Evolutionary conservation across 371 early-diverging fungal species (phyloP).

Genomic region (Rhizopus delemar): DNA sequence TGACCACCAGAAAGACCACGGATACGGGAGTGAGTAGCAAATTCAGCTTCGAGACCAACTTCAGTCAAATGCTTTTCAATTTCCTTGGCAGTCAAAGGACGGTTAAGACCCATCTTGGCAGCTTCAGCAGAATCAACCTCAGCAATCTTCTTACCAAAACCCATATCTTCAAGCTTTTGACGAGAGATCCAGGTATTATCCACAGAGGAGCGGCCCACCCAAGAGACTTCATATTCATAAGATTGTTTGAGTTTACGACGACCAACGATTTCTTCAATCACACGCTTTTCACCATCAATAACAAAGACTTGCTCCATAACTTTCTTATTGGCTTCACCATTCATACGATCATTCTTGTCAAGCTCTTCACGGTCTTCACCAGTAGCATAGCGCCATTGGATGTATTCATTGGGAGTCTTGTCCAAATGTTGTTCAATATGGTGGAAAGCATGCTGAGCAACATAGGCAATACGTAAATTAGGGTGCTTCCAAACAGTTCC

Average conservation of each 20-base stretch:
- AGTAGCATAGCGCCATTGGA: constrained; percentile 71
- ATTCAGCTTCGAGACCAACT: constrained; percentile 70
- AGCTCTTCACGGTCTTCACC: constrained; percentile 71
- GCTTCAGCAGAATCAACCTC: constrained; percentile 69
- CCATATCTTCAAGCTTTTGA: constrained; percentile 68
- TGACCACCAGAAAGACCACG: constrained; percentile 90
- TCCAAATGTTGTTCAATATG: constrained; percentile 72
- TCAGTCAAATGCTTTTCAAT: constrained; percentile 72
- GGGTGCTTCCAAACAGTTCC: constrained; percentile 58
- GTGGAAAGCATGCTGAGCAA: constrained; percentile 82
- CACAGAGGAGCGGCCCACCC: constrained; percentile 58
- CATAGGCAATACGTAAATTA: constrained; percentile 72
- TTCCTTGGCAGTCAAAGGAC: constrained; percentile 65
- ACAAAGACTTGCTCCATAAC: constrained; percentile 64
- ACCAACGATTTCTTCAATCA: constrained; percentile 59
- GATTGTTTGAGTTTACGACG: constrained; percentile 72
- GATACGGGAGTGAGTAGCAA: constrained; percentile 81
- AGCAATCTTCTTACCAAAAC: constrained; percentile 68
- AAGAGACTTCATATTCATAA: constrained; percentile 68
- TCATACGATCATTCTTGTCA: constrained; percentile 63
- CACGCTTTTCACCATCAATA: constrained; percentile 65
- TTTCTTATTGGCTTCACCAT: constrained; percentile 64
- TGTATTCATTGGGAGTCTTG: constrained; percentile 68
- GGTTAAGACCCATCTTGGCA: constrained; percentile 62
- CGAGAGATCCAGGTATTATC: constrained; percentile 74